These are phyloP conservation scores for Solanum bukasovii DNA, from an alignment of 257 asterid species.

Conservation along the genomic window DNA sequence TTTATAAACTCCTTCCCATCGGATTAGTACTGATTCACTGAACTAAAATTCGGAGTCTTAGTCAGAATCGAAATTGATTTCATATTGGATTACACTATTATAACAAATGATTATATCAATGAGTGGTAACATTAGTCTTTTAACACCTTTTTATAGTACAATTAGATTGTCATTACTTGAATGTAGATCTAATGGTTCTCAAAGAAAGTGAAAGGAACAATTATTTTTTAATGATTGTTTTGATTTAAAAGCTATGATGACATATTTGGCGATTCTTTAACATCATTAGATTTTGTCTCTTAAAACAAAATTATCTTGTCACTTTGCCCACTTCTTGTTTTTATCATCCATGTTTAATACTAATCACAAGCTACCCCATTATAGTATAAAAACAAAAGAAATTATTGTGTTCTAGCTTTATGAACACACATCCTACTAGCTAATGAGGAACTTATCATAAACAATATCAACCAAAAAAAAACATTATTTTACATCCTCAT, in stretches of 20 bases:
- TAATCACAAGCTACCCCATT: not conserved
- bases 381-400: not conserved
- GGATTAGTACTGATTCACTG: not conserved
- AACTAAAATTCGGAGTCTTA: rapidly evolving
- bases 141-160: not conserved
- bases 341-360: not conserved
- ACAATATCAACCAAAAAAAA: not conserved
- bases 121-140: not conserved
- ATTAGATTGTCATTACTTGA: not conserved
- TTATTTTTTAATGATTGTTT: not conserved
- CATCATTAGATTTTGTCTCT: not conserved
- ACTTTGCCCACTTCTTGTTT: not conserved
- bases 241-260: not conserved
- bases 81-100: not conserved
- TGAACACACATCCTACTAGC: not conserved
- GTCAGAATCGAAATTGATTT: not conserved
- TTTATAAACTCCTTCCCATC: rapidly evolving
- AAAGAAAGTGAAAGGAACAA: not conserved
- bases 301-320: not conserved
- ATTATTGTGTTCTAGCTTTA: not conserved
- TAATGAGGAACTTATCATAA: not conserved
- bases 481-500: not conserved
- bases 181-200: not conserved
- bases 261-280: not conserved
- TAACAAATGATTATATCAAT: not conserved